Evolutionary conservation across 148 eudicot species (phyloP).

Genomic region (Chenopodium formosanum): DNA sequence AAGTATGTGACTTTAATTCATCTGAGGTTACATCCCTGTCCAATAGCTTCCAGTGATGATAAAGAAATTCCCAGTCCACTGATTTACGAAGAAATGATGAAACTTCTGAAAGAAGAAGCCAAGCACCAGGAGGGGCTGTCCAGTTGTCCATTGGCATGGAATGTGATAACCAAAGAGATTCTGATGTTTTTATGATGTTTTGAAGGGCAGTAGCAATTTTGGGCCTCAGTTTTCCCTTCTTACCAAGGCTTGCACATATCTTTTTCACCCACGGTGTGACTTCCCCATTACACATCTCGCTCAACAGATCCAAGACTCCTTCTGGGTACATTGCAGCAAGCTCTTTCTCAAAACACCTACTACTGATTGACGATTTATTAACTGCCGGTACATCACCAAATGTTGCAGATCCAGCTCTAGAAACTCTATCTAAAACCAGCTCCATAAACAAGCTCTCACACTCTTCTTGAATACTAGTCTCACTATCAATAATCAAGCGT

Average conservation of each 20-base stretch:
- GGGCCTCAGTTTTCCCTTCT: slow-evolving; percentile 67
- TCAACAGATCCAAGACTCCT: slow-evolving; percentile 64
- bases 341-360: slow-evolving; percentile 36
- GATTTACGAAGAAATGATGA: slow-evolving; percentile 69
- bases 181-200: slow-evolving; percentile 67
- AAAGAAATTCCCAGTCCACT: slow-evolving; percentile 87
- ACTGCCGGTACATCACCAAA: slow-evolving; percentile 8
- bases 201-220: slow-evolving; percentile 73
- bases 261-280: slow-evolving; percentile 91
- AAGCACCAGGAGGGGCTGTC: slow-evolving; percentile 95
- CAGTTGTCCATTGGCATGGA: slow-evolving; percentile 84
- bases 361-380: slow-evolving; percentile 27
- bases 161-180: slow-evolving; percentile 61
- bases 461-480: slow-evolving; percentile 95
- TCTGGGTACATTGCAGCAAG: slow-evolving; percentile 45
- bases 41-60: slow-evolving; percentile 92
- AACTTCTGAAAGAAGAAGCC: slow-evolving; percentile 89
- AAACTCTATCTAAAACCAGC: slow-evolving; percentile 71
- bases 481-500: slow-evolving; percentile 74
- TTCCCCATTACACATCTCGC: slow-evolving; percentile 70
- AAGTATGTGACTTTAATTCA: slow-evolving; percentile 32
- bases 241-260: slow-evolving; percentile 78
- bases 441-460: slow-evolving; percentile 84
- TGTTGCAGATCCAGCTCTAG: slow-evolving; percentile 50
- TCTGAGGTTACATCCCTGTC: slow-evolving; percentile 48